phyloP scores from a whole-genome alignment of 805 yeast species.

The Suhomyces sp. region DNA sequence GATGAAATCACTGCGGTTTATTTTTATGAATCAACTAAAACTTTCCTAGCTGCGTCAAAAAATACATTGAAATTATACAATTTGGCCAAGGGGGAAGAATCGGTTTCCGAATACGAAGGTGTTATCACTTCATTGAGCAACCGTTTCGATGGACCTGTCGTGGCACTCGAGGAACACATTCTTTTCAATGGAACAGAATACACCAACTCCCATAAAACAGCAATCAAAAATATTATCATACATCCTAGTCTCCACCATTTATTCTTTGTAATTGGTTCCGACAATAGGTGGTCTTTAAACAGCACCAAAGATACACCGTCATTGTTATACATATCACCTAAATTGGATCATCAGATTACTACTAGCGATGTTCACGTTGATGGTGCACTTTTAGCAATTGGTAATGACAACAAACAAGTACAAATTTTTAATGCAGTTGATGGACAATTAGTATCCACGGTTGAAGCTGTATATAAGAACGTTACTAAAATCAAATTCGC shows the following conservation, averaged over 20 bases:
- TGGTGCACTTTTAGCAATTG: conserved; percentile 46
- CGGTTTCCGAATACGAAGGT: neutral
- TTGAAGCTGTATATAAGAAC: conserved; percentile 20
- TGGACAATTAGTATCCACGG: conserved; percentile 34
- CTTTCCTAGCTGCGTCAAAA: no score
- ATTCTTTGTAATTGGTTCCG: conserved; percentile 25
- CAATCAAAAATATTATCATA: conserved; percentile 17
- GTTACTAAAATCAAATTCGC: conserved; percentile 50
- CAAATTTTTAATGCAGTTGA: conserved; percentile 40
- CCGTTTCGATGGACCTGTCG: conserved; percentile 16
- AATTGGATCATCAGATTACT: conserved; percentile 8
- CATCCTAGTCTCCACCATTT: conserved; percentile 35
- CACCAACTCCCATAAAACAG: conserved; percentile 8
- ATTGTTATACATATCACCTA: conserved; percentile 3
- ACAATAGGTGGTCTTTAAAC: conserved; percentile 24
- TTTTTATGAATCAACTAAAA: conserved; percentile 7
- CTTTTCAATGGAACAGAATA: conserved; percentile 11
- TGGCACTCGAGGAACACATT: conserved; percentile 20
- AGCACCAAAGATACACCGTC: conserved; percentile 3
- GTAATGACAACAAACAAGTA: conserved; percentile 31
- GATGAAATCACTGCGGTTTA: conserved; percentile 1
- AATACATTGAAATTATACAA: no score
- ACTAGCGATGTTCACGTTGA: conserved; percentile 45
- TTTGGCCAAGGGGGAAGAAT: conserved; percentile 12
- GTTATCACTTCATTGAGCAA: conserved; percentile 9